Conservation (phyloP, 1,284 basidiomycete species). For the Naganishia sp. region DNA sequence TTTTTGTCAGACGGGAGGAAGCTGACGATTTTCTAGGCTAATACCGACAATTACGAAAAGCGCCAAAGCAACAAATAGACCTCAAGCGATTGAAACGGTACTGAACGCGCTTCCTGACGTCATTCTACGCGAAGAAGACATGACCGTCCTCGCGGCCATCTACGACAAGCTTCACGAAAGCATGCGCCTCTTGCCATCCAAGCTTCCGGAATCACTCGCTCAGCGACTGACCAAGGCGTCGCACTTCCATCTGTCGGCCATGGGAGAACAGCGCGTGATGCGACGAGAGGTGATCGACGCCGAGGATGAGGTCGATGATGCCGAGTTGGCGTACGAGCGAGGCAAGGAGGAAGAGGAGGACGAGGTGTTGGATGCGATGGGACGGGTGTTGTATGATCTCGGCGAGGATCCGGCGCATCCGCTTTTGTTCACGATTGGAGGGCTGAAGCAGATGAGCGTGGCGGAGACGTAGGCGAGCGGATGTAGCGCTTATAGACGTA, state of each 20-base stretch:
- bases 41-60: constrained; percentile 17
- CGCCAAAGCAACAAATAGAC: constrained; percentile 1
- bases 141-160: constrained; percentile 13
- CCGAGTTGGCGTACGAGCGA: constrained; percentile 13
- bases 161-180: constrained; percentile 18
- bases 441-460: constrained; percentile 14
- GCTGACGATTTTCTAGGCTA: background rate
- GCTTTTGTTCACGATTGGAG: constrained; percentile 12
- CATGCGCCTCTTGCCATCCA: constrained; percentile 17
- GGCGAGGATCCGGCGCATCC: constrained; percentile 6
- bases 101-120: constrained; percentile 10
- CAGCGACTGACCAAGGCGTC: constrained; percentile 11
- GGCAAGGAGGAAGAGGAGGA: constrained; percentile 28
- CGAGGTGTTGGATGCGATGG: constrained; percentile 27
- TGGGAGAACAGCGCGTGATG: constrained; percentile 7
- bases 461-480: too few relatives aligned
- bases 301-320: constrained; percentile 8
- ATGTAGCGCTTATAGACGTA: too few relatives aligned
- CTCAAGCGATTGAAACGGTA: constrained; percentile 7
- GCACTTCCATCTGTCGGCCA: constrained; percentile 26
- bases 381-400: constrained; percentile 10
- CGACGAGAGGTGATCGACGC: constrained; percentile 7
- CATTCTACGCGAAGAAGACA: constrained; percentile 26
- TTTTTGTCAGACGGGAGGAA: too few relatives aligned
- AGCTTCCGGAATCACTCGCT: constrained; percentile 6